phyloP scores from a whole-genome alignment of 495 filamentous ascomycete genomes.

The Stereocaulon alpinum region DNA sequence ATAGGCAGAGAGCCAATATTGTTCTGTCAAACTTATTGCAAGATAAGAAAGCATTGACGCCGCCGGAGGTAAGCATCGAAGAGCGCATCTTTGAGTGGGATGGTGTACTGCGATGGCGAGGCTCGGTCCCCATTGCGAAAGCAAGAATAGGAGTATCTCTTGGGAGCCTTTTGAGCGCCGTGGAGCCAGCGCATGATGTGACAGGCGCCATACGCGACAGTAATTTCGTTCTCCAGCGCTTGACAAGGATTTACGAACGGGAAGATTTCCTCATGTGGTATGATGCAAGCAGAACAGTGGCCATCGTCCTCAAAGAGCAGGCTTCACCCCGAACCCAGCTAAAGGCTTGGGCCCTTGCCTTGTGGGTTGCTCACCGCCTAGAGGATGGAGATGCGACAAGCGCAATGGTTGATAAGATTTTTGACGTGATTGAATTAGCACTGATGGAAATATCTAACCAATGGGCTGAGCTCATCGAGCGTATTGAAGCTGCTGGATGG shows the following conservation, averaged over 20 bases:
- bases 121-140: slow-evolving; percentile 37
- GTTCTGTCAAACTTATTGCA: slow-evolving; percentile 54
- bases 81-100: slow-evolving; percentile 67
- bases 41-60: slow-evolving; percentile 38
- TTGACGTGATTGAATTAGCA: slow-evolving; percentile 24
- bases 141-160: slow-evolving; percentile 40
- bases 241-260: slow-evolving; percentile 42
- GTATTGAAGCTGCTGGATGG: slow-evolving; percentile 46
- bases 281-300: slow-evolving; percentile 19
- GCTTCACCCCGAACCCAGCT: slow-evolving; percentile 42
- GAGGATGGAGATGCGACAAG: slow-evolving; percentile 16
- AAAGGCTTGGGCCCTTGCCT: slow-evolving; percentile 66
- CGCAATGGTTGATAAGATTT: slow-evolving; percentile 18
- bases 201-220: slow-evolving; percentile 29
- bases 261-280: slow-evolving; percentile 48
- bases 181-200: slow-evolving; percentile 28
- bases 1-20: slow-evolving; percentile 77
- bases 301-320: slow-evolving; percentile 56
- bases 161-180: slow-evolving; percentile 26
- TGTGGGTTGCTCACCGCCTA: slow-evolving; percentile 42
- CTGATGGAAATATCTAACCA: slow-evolving; percentile 29
- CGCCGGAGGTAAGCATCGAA: slow-evolving; percentile 48
- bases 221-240: slow-evolving; percentile 27
- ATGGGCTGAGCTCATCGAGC: slow-evolving; percentile 34
- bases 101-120: slow-evolving; percentile 49